A percentile compares a stretch with the other conserved stretches of the same genome.
Conservation (phyloP, 768 basidiomycete species). For the Leccinum obscurum region DNA sequence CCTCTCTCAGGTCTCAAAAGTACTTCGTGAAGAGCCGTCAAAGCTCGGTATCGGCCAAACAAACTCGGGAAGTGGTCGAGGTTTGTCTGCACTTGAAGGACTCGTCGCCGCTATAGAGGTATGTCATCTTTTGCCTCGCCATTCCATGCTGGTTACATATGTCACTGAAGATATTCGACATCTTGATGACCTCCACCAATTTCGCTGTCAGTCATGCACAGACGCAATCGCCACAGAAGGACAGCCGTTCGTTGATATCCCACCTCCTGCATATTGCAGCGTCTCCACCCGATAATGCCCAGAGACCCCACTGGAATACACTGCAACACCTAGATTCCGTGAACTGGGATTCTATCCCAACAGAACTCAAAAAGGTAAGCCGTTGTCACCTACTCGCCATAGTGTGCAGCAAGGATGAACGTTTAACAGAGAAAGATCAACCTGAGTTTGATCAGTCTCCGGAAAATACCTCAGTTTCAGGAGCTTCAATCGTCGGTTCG, state of each 20-base stretch:
- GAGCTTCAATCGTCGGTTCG: constrained; percentile 53
- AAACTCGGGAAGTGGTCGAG: constrained; percentile 45
- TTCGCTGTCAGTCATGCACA: constrained; percentile 9
- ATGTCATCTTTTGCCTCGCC: constrained; percentile 7
- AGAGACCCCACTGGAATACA: constrained; percentile 56
- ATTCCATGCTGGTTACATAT: not conserved
- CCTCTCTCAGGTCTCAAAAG: constrained; percentile 38
- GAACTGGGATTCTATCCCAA: constrained; percentile 61
- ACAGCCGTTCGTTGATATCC: constrained; percentile 28
- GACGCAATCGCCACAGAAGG: constrained; percentile 29
- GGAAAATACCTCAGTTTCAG: constrained; percentile 46
- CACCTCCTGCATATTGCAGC: constrained; percentile 67
- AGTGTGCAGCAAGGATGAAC: not conserved
- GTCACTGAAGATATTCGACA: constrained; percentile 45
- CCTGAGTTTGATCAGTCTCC: constrained; percentile 50
- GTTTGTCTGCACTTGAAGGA: constrained; percentile 72
- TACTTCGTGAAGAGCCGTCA: constrained; percentile 46
- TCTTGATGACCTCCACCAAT: constrained; percentile 27
- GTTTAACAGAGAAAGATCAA: constrained; percentile 55
- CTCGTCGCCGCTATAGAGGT: constrained; percentile 72
- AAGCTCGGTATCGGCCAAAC: constrained; percentile 61
- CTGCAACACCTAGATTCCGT: constrained; percentile 46
- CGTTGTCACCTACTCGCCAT: not conserved
- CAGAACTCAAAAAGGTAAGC: constrained; percentile 61
- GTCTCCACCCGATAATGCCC: constrained; percentile 52